phyloP scores from a whole-genome alignment of 2,329 filamentous ascomycete genomes.

The Trichoderma sp. region DNA sequence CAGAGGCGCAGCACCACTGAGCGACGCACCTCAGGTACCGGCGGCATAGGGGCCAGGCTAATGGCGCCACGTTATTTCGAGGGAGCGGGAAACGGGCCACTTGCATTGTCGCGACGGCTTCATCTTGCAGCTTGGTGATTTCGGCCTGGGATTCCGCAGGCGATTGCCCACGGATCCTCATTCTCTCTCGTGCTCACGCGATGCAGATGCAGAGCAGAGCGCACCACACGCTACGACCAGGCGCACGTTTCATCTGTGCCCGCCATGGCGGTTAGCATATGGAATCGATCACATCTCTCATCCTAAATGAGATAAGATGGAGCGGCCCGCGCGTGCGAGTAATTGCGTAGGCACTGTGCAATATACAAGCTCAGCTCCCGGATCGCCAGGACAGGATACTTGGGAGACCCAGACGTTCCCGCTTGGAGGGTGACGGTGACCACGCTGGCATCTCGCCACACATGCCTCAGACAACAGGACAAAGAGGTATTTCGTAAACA shows the following conservation, averaged over 20 bases:
- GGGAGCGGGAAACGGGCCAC: neutral
- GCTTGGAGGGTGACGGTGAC: neutral
- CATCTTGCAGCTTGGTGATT: neutral
- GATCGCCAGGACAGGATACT: constrained; percentile 17
- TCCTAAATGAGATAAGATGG: constrained; percentile 16
- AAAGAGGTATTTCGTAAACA: neutral
- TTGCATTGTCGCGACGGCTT: neutral
- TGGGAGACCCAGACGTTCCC: constrained; percentile 8
- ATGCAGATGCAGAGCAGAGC: neutral
- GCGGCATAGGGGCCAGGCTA: neutral
- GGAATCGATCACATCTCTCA: constrained; percentile 20
- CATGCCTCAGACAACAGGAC: neutral
- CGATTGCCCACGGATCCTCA: neutral
- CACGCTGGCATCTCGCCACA: constrained; percentile 12
- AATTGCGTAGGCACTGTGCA: constrained; percentile 15
- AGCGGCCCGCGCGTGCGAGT: constrained; percentile 19
- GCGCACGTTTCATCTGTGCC: constrained; percentile 4
- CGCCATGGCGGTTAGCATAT: constrained; percentile 11
- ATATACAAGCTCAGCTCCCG: constrained; percentile 20
- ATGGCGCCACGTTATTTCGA: neutral
- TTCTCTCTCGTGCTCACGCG: neutral
- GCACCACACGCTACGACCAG: neutral
- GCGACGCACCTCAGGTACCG: neutral
- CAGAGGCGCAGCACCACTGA: constrained; percentile 6
- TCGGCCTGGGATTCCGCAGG: neutral